These are phyloP conservation scores for Sextonia rubra DNA, from an alignment of 164 flowering plant species.

Conservation along the genomic window DNA sequence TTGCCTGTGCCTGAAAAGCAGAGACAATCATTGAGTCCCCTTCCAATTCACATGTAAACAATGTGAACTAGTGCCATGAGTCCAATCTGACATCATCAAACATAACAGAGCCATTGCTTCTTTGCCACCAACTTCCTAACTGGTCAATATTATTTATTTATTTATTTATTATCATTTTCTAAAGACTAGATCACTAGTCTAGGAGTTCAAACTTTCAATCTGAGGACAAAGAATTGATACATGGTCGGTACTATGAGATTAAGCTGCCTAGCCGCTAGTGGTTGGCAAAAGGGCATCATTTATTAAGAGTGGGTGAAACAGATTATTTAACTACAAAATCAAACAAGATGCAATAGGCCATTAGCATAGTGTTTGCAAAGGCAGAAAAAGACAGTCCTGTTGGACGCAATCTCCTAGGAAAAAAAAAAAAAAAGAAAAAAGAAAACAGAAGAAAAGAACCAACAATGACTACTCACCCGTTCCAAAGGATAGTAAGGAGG, in stretches of 20 bases:
- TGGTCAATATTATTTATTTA: background rate
- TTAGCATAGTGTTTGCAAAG: too few species aligned
- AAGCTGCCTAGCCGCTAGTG: too few species aligned
- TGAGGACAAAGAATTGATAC: too few species aligned
- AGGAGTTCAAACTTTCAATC: too few species aligned
- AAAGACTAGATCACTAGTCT: too few species aligned
- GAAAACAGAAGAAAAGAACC: too few species aligned
- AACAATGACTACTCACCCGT: conserved; percentile 43
- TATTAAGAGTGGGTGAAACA: too few species aligned
- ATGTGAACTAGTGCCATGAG: background rate
- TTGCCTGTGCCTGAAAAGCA: conserved; percentile 58
- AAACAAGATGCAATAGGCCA: background rate
- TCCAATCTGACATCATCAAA: background rate
- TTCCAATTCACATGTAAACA: background rate
- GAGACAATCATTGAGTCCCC: conserved; percentile 1
- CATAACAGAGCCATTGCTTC: background rate
- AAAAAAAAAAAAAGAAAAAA: background rate
- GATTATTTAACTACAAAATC: background rate
- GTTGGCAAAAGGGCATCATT: background rate
- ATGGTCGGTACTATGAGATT: too few species aligned
- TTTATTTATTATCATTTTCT: too few species aligned
- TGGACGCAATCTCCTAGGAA: background rate
- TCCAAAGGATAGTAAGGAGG: conserved; percentile 72
- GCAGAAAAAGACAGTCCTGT: background rate
- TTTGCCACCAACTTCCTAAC: background rate